These are phyloP conservation scores for Pythium scleroteichum DNA, from an alignment of 352 stramenopile genomes.

Conservation along the genomic window DNA sequence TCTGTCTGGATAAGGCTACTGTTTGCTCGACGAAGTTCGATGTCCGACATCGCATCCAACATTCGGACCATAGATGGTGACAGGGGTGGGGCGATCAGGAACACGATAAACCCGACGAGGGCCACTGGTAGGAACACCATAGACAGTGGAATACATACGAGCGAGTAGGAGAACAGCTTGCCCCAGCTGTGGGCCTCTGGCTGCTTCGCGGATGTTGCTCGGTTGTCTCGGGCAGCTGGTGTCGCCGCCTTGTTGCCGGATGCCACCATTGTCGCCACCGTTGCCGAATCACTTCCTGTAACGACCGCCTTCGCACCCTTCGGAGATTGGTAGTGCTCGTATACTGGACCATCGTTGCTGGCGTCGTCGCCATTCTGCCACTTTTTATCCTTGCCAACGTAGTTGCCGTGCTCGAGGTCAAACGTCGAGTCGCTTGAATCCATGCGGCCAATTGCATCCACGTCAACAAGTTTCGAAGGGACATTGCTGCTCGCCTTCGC, in stretches of 20 bases:
- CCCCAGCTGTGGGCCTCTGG: conserved; percentile 43
- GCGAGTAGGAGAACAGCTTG: conserved; percentile 68
- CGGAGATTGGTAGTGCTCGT: conserved; percentile 56
- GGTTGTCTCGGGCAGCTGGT: not conserved
- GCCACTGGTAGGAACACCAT: conserved; percentile 60
- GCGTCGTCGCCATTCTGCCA: not conserved
- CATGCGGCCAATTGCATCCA: conserved; percentile 45
- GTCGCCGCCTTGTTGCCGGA: conserved; percentile 26
- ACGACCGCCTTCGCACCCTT: conserved; percentile 34
- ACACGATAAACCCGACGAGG: conserved; percentile 52
- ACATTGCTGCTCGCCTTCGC: conserved; percentile 33
- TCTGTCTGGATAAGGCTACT: conserved; percentile 52
- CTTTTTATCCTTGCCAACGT: conserved; percentile 3
- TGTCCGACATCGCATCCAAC: conserved; percentile 70
- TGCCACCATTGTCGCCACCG: conserved; percentile 28
- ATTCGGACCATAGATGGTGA: conserved; percentile 49
- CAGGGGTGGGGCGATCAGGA: conserved; percentile 59
- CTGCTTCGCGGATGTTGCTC: not conserved
- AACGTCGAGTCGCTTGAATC: conserved; percentile 63
- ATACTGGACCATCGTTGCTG: conserved; percentile 22
- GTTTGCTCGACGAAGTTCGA: conserved; percentile 79
- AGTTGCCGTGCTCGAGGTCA: conserved; percentile 34
- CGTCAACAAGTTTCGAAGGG: conserved; percentile 31
- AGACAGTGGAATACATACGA: conserved; percentile 55
- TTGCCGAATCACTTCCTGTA: conserved; percentile 5